Conservation (phyloP, 441 rosid genomes). For the Adansonia gregorii region DNA sequence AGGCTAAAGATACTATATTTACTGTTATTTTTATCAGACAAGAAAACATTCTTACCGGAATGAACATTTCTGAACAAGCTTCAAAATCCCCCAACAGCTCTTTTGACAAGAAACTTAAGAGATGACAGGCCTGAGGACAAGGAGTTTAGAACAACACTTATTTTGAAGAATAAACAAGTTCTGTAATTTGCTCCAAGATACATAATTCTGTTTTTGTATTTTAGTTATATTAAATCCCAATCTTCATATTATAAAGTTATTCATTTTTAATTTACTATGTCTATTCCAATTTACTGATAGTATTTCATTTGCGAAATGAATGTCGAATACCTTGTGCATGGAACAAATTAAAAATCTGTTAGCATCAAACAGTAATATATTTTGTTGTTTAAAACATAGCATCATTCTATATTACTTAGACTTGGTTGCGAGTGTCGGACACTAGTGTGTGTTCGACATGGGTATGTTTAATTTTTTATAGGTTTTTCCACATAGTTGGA, state of each 20-base stretch:
- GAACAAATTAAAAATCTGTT: background rate
- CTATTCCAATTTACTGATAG: background rate
- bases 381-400: background rate
- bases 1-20: slow-evolving; percentile 24
- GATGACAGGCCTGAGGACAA: slow-evolving; percentile 77
- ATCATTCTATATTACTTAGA: background rate
- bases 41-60: slow-evolving; percentile 61
- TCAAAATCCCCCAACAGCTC: slow-evolving; percentile 93
- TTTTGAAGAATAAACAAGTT: background rate
- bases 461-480: no score
- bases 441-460: no score
- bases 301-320: slow-evolving; percentile 2
- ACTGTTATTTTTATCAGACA: background rate
- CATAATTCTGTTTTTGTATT: background rate
- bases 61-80: slow-evolving; percentile 83
- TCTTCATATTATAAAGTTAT: background rate
- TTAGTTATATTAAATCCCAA: background rate
- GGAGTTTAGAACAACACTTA: slow-evolving; percentile 25
- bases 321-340: background rate
- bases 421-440: no score
- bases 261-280: background rate
- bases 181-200: background rate
- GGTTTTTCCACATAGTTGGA: no score
- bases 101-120: slow-evolving; percentile 86
- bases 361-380: background rate